These are phyloP conservation scores for Potentilla sterilis DNA, from an alignment of 306 rosid species.

Conservation along the genomic window DNA sequence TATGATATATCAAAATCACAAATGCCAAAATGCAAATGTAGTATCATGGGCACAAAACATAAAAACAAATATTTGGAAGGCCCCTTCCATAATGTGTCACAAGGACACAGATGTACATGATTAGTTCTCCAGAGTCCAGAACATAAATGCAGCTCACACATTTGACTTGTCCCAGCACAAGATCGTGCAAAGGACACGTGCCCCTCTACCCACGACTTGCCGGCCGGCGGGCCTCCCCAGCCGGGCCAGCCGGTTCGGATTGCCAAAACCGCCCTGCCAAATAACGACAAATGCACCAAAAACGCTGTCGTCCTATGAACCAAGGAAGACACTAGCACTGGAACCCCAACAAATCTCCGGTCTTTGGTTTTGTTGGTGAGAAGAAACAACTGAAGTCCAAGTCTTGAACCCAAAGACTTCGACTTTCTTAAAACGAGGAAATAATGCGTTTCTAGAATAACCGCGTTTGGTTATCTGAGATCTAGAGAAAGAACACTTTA, in stretches of 20 bases:
- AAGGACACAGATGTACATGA: background rate
- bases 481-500: background rate
- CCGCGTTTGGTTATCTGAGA: background rate
- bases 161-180: background rate
- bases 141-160: background rate
- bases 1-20: background rate
- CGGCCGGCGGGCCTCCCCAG: conserved; percentile 9
- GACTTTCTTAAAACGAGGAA: conserved; percentile 4
- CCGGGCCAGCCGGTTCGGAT: conserved; percentile 1
- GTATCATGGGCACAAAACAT: background rate
- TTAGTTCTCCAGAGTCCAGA: background rate
- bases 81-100: background rate
- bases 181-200: conserved; percentile 8
- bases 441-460: background rate
- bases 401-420: too few relatives aligned
- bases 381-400: background rate
- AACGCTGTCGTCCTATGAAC: background rate
- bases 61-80: background rate
- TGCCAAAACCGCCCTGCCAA: background rate
- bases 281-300: background rate
- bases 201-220: background rate
- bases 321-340: background rate
- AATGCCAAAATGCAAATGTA: background rate
- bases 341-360: background rate
- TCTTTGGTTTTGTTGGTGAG: conserved; percentile 9